phyloP scores from a whole-genome alignment of 805 yeast genomes.

The Pichia scutulata region DNA sequence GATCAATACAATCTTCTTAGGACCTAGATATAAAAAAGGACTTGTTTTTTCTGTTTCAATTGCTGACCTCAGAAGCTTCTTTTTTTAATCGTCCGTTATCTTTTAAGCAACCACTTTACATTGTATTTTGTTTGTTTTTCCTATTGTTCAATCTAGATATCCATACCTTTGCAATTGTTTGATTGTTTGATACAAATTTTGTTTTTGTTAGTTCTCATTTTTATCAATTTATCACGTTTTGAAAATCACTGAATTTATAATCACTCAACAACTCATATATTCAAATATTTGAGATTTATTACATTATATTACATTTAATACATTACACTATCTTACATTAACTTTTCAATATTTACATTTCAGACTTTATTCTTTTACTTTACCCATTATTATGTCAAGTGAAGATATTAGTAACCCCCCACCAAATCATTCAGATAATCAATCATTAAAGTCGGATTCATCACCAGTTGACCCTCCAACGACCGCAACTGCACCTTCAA shows the following conservation, averaged over 20 bases:
- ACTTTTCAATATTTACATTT: background rate
- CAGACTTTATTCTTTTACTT: background rate
- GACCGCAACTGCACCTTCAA: background rate
- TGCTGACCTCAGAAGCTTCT: background rate
- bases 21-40: background rate
- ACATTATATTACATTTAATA: background rate
- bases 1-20: background rate
- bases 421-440: background rate
- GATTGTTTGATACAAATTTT: background rate
- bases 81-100: background rate
- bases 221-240: background rate
- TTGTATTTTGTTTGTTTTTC: background rate
- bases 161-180: background rate
- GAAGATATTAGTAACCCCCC: background rate
- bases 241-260: background rate
- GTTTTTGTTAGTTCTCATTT: background rate
- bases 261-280: background rate
- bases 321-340: too few species aligned
- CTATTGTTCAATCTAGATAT: background rate
- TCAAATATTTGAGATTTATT: background rate
- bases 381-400: background rate
- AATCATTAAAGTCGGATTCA: background rate
- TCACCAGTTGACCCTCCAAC: background rate
- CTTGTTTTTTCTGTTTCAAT: background rate
- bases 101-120: background rate